Evolutionary conservation across 2,329 filamentous ascomycete species (phyloP), one percentile per base, ranked within the genome.

Genomic region (Pseudogymnoascus sp.): DNA sequence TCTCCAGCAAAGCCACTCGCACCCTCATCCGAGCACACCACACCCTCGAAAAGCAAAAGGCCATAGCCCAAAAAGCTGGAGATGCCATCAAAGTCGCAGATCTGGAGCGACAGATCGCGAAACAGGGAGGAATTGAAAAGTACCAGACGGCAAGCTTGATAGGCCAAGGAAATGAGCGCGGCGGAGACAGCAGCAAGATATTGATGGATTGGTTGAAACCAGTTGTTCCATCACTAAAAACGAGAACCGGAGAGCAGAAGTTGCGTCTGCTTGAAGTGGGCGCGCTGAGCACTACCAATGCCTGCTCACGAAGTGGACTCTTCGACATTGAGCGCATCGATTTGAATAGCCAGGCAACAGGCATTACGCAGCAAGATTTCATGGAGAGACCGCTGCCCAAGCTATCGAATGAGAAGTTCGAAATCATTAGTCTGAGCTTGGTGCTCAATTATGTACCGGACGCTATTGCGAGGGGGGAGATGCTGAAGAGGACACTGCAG

Each of bases 391-490:
- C 91, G 0, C 73, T 93, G 2, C 93, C 93, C 0, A 71, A 70
- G 4, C 72, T 79, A 20, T 77, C 81, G 5, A 73, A 76, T 0
- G 85, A 91, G 39, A 78, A 78, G 20, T 97, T 97, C 71, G 90
- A 99, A 71, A 83, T 97, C 59, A 87, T 99, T 69, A 96, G 91
- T 58, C 78, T 99, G 22, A 96, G 91, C 7, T 77, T 99, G 60
- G 94, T 99, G 4, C 79, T 99, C 64, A 99, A 99, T 73, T 99
- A 91, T 70, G 92, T 97, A 2, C 90, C 93, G 0, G 86, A 92
- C 66, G 81, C 91, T 2, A 75, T 76, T 32, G 82, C 80, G 4
- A 82, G 92, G 67, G 94, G 94, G 2, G 83, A 89, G 62, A 99
- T 99, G 94, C 81, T 99, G 60, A 79, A 82, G 59, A 83, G 89